Percentiles rank a stretch among this genome's conserved stretches.
Conservation (phyloP, 176 grass and related monocot species). For the Ensete glaucum region DNA sequence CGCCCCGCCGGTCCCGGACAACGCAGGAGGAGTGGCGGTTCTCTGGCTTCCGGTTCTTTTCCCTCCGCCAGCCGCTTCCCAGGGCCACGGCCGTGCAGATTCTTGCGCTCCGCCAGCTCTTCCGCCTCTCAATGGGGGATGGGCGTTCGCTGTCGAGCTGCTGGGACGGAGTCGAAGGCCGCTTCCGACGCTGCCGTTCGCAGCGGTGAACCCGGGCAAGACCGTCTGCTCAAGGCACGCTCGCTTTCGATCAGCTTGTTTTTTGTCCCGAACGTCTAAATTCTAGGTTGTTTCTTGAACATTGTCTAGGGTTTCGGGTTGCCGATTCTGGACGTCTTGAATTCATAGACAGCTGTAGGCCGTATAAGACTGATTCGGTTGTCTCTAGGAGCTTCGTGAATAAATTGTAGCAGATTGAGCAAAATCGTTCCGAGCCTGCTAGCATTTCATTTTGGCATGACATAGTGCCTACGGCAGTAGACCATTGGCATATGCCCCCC, state of each 20-base stretch:
- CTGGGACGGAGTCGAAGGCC: conserved; percentile 6
- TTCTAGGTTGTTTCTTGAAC: neutral
- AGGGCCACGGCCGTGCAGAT: neutral
- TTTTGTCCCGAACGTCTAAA: neutral
- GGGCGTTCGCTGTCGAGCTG: conserved; percentile 1
- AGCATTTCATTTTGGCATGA: no score
- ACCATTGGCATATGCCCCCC: no score
- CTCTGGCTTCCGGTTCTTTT: neutral
- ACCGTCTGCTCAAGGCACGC: conserved; percentile 73
- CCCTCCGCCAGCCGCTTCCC: neutral
- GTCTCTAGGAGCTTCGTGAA: no score
- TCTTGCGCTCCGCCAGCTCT: neutral
- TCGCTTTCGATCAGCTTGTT: neutral
- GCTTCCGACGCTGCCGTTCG: neutral
- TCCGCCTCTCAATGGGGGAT: neutral
- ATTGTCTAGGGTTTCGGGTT: neutral
- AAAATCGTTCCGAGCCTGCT: no score
- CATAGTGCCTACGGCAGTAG: no score
- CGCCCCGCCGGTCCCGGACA: neutral
- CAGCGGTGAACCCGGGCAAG: conserved; percentile 35
- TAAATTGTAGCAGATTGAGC: no score
- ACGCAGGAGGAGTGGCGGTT: neutral
- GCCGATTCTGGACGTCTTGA: no score
- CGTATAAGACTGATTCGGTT: no score
- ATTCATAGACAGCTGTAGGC: no score